Percentiles rank a stretch among this genome's conserved stretches.
phyloP scores from a whole-genome alignment of 805 yeast species.

The Jamesozyma jinghongensis region DNA sequence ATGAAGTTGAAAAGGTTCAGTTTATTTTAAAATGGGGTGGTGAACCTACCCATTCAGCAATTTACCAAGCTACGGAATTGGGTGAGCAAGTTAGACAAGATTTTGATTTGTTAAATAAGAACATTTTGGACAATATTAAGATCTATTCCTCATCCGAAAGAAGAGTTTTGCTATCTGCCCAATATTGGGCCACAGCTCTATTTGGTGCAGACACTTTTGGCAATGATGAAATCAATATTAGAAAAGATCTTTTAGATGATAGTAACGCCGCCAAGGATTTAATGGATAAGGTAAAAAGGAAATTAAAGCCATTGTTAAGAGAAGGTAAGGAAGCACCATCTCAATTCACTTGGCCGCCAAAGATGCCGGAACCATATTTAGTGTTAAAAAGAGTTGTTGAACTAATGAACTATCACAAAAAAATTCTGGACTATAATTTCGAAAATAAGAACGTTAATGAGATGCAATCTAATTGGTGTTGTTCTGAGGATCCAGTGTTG shows the following conservation, averaged over 20 bases:
- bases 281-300: conserved; percentile 97
- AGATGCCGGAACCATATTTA: conserved; percentile 93
- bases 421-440: conserved; percentile 75
- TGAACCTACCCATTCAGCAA: conserved; percentile 96
- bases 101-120: conserved; percentile 72
- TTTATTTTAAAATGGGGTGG: conserved; percentile 98
- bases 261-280: conserved; percentile 96
- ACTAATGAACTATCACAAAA: conserved; percentile 83
- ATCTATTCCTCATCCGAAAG: conserved; percentile 91
- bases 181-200: conserved; percentile 69
- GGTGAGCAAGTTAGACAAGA: conserved; percentile 96
- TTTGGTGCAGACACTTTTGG: conserved; percentile 65
- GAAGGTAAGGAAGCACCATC: conserved; percentile 97
- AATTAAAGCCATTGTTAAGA: conserved; percentile 84
- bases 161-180: conserved; percentile 89
- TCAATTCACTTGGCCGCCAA: conserved; percentile 97
- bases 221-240: conserved; percentile 67
- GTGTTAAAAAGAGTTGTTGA: conserved; percentile 93
- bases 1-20: conserved; percentile 87
- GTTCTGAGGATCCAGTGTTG: conserved; percentile 85
- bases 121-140: conserved; percentile 74
- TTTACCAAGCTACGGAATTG: conserved; percentile 85
- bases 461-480: conserved; percentile 85
- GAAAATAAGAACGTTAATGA: conserved; percentile 51
- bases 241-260: conserved; percentile 90